phyloP scores from a whole-genome alignment of 768 basidiomycete species.

The Xerocomellus intermedius region DNA sequence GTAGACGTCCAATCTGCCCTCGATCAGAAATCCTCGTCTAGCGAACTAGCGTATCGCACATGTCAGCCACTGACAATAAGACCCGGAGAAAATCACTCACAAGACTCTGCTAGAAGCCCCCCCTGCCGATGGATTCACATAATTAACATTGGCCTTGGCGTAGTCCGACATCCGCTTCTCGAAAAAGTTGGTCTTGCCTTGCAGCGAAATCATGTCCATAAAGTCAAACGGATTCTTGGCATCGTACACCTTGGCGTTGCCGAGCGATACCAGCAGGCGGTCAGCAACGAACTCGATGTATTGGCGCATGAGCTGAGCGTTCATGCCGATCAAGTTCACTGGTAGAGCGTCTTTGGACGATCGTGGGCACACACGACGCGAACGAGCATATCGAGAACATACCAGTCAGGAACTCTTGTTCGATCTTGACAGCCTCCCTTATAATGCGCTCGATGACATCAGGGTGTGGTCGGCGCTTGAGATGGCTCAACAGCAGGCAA shows the following conservation, averaged over 20 bases:
- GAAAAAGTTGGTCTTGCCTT: constrained; percentile 96
- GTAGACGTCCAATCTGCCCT: neutral
- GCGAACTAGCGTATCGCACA: constrained; percentile 1
- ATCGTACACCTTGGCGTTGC: constrained; percentile 75
- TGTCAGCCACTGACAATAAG: neutral
- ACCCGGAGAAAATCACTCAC: constrained; percentile 28
- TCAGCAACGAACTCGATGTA: constrained; percentile 93
- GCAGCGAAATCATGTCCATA: constrained; percentile 91
- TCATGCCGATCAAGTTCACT: constrained; percentile 87
- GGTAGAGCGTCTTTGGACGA: constrained; percentile 70
- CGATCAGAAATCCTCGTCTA: constrained; percentile 21
- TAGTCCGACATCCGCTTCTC: constrained; percentile 90
- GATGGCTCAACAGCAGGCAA: constrained; percentile 80
- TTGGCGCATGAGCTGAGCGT: constrained; percentile 77
- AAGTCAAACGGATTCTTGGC: constrained; percentile 83
- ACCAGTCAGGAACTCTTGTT: constrained; percentile 83
- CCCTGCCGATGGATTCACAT: constrained; percentile 5
- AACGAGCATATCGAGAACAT: constrained; percentile 11
- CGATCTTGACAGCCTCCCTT: constrained; percentile 76
- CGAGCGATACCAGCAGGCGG: constrained; percentile 80
- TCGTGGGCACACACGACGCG: neutral
- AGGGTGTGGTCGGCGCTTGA: constrained; percentile 77
- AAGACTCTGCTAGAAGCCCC: constrained; percentile 25
- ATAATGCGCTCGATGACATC: constrained; percentile 70
- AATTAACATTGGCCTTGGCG: constrained; percentile 57